Evolutionary conservation across 768 basidiomycete species (phyloP), one percentile per base, ranked within the genome.

Genomic region (Exidia glandulosa): DNA sequence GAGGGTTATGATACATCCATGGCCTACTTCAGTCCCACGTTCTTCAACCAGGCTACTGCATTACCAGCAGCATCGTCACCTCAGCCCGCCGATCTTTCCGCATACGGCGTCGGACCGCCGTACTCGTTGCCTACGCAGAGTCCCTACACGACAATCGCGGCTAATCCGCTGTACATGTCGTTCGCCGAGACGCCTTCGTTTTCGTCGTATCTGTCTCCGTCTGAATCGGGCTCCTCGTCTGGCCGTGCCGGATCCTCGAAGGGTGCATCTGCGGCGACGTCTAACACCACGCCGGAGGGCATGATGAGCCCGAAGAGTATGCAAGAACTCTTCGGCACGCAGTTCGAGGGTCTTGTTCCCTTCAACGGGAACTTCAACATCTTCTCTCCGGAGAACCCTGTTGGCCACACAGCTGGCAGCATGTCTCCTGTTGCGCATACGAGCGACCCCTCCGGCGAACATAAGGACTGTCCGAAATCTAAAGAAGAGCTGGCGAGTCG

Each of bases 121-220:
- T 74, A 80, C 6, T 73, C 80, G n/a, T 66, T 69, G 19, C 68
- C 77, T 32, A 70, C 77, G 1, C 74, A 74, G 33, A 74, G 77
- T 5, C 79, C 83, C 1, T 90, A 82, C 71, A 90, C 86, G 60
- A 89, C 87, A 12, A 85, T 94, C 60, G 89, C 89, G 56, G 84
- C 79, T 72, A 91, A 91, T 63, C 89, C 90, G 1, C 78, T 84
- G 73, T 91, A 87, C 76, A 89, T 88, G 76, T 88, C 89, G n/a
- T 87, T 87, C 68, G 81, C 85, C 9, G 76, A 76, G 58, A 72
- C 76, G 10, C 67, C 63, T 25, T 64, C 65, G 36, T 61, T 60
- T 30, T 70, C 36, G 57, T 64, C 56, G 57, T 60, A 64, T 1
- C 52, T 57, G 27, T 59, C 63, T 29, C 32, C 57, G 16, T 79